Evolutionary conservation across 179 eudicot genomes (phyloP), one percentile per base, ranked within the genome.

Genomic region (Actinidia chinensis): DNA sequence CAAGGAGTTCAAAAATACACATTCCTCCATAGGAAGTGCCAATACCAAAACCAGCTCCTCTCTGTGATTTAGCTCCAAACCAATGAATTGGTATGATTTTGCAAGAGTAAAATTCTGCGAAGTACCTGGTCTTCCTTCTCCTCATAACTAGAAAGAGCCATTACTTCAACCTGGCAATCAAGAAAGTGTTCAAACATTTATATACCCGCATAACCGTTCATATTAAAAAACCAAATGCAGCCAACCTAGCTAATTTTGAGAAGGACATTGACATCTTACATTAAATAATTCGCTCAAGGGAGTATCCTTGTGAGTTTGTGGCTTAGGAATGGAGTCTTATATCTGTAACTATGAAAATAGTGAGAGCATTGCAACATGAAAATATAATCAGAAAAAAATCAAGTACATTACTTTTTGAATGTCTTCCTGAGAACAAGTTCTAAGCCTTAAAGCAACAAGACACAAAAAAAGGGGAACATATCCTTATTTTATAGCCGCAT

Each of bases 401-500:
- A 72, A 47, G 78, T 13, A 55, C 20, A 55, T 76, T 82, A 94
- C 99, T 94, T 96, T 96, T 82, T 96, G 97, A 78, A 96, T 89
- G 84, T 96, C 99, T 83, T 96, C 98, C 99, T 89, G 50, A 96
- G 76, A 81, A 96, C 90, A 78, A 98, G 99, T 83, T 96, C 99
- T 65, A 96, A 86, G 85, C 92, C 90, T 87, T 94, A 98, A 76
- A 96, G 82, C 42, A 23, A 10, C 46, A 7, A 6, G 44, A 78
- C 47, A 79, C 70, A 78, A 82, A 13, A 76, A 46, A 67, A 65
- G 61, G 75, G 77, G 46, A 72, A 80, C 85, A 60, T 86, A 96
- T 98, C 93, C 94, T 90, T 75, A 98, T 92, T 85, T 96, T 96
- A 81, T 96, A 98, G 83, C n/a, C 99, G 99, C 78, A 96, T 96